These are phyloP conservation scores for Stereocaulon alpinum DNA, from an alignment of 495 filamentous ascomycete species.

Conservation along the genomic window DNA sequence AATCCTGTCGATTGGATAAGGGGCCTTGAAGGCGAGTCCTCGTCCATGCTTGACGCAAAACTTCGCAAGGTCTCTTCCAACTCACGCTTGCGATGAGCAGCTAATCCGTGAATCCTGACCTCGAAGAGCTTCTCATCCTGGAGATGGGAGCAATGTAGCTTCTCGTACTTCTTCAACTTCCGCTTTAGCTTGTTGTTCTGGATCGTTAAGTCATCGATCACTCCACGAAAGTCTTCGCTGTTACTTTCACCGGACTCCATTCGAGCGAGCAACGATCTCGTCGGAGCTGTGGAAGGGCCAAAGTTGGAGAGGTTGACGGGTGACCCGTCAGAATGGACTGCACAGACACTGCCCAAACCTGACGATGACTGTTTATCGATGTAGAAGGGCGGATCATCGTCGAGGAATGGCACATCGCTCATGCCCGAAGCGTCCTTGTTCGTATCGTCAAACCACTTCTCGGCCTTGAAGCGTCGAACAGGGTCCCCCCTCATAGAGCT, in stretches of 20 bases:
- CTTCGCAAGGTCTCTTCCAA: conserved; percentile 58
- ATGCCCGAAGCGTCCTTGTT: conserved; percentile 21
- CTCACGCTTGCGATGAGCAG: conserved; percentile 56
- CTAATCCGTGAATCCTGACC: conserved; percentile 59
- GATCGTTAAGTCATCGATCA: conserved; percentile 64
- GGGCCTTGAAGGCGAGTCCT: not conserved
- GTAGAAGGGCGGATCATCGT: conserved; percentile 47
- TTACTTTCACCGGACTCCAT: conserved; percentile 38
- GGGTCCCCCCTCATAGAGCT: not conserved
- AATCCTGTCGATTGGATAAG: not conserved
- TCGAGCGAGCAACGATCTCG: conserved; percentile 20
- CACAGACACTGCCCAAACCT: conserved; percentile 26
- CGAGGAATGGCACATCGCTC: conserved; percentile 13
- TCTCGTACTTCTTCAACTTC: conserved; percentile 56
- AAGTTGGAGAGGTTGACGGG: conserved; percentile 17
- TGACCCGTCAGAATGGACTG: conserved; percentile 4
- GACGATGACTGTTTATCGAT: conserved; percentile 35
- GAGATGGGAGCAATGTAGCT: conserved; percentile 47
- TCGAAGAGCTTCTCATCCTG: conserved; percentile 64
- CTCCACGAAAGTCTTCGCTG: conserved; percentile 50
- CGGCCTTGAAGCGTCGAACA: conserved; percentile 13
- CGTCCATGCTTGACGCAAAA: conserved; percentile 41
- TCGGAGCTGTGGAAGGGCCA: conserved; percentile 18
- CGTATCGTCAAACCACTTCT: conserved; percentile 25
- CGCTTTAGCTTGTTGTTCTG: conserved; percentile 61